These are phyloP conservation scores for Argentina anserina DNA, from an alignment of 306 rosid species.

Conservation along the genomic window DNA sequence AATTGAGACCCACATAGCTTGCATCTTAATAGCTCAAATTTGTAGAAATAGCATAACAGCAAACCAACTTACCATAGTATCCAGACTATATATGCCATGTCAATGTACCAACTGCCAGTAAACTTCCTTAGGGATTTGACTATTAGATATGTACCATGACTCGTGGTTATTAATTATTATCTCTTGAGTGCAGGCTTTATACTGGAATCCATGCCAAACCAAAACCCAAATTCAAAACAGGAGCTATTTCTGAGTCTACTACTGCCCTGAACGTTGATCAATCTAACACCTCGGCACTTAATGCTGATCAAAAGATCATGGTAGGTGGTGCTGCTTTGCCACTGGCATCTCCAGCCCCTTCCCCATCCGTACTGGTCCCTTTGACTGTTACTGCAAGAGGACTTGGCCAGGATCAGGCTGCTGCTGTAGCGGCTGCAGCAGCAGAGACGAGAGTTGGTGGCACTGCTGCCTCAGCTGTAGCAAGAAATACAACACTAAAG, in stretches of 20 bases:
- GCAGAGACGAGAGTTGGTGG: constrained; percentile 37
- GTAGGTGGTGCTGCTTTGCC: constrained; percentile 46
- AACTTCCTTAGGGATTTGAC: not conserved
- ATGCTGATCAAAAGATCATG: constrained; percentile 55
- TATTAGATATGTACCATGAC: not conserved
- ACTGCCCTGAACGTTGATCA: constrained; percentile 89
- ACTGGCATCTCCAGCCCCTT: constrained; percentile 35
- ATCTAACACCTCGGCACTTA: constrained; percentile 49
- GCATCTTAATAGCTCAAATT: not conserved
- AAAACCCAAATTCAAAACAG: constrained; percentile 80
- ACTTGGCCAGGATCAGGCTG: constrained; percentile 49
- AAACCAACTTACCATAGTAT: not conserved
- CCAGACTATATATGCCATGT: constrained; percentile 1
- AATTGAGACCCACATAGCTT: not conserved
- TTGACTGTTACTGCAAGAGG: constrained; percentile 41
- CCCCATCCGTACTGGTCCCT: constrained; percentile 31
- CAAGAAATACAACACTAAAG: constrained; percentile 36
- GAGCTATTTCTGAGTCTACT: constrained; percentile 91
- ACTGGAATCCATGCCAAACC: constrained; percentile 95
- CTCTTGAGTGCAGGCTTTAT: constrained; percentile 57
- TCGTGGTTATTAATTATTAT: not conserved
- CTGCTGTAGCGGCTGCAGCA: constrained; percentile 18
- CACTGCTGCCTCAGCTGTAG: constrained; percentile 29
- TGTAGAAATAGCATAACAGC: not conserved
- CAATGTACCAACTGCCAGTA: not conserved